Base-by-base conservation (phyloP, 805 yeast species). In the Kuraishia molischiana region DNA sequence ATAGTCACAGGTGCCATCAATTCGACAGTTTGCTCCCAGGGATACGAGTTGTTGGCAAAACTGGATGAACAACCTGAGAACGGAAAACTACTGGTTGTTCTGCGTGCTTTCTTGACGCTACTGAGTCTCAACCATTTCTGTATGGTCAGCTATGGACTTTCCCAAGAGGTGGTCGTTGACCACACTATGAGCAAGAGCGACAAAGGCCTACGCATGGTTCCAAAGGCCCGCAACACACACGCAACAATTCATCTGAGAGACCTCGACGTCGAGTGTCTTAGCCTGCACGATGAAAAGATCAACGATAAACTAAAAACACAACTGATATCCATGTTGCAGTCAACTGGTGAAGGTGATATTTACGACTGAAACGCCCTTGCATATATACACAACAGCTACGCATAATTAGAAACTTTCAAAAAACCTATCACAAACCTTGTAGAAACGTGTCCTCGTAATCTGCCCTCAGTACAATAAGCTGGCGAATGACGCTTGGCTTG, bases 391-490 rank as follows among this genome's bases (percentile, higher is more conserved):
- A 24, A 18, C 18, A 18, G 22, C 14, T 3, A 8, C 13, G 28
- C 28, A 14, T n/a, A n/a, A n/a, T n/a, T n/a, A n/a, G n/a, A n/a
- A n/a, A n/a, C 19, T 35, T 29, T 29, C 14, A 11, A 30, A 18
- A n/a, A n/a, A n/a, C n/a, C n/a, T n/a, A 2, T 36, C 36, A 56
- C 24, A 57, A 46, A 26, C 57, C 58, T 11, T 42, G 34, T 24
- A 56, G 39, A 38, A 72, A 63, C 37, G 68, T 54, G 39, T 69
- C 75, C 35, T 72, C 72, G 52, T 77, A 84, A 50, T 85, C 95
- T 0, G 79, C 67, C 48, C 95, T 65, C 48, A 75, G 79, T 8
- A 77, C 59, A 34, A 85, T 74, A 46, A 79, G 83, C 46, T 74
- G 80, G 41, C 80, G 70, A 24, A 85, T 62, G 5, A 80, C 61